A percentile compares a stretch with the other conserved stretches of the same genome.
Evolutionary conservation across 208 protist genomes (phyloP).

Genomic region (Tritrichomonas foetus): DNA sequence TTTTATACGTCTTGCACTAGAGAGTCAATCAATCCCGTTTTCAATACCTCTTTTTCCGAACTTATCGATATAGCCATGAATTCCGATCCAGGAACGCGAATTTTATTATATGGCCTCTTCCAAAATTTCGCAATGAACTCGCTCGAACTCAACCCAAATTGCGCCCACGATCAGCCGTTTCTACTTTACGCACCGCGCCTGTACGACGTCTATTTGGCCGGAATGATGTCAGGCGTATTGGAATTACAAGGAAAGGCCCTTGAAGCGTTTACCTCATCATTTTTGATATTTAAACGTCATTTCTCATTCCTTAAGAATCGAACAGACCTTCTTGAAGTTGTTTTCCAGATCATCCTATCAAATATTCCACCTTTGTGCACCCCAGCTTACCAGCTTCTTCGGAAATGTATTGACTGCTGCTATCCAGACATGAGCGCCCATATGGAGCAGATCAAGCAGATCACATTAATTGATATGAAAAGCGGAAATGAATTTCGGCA

Average conservation of each 20-base stretch:
- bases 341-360: neutral
- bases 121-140: neutral
- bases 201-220: neutral
- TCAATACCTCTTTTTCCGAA: neutral
- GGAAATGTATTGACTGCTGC: neutral
- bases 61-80: neutral
- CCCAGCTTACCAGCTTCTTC: neutral
- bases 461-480: neutral
- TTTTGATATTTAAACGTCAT: neutral
- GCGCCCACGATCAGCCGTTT: too few relatives aligned
- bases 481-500: neutral
- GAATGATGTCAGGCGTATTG: neutral
- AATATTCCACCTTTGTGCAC: too few relatives aligned
- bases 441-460: neutral
- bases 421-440: neutral
- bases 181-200: neutral
- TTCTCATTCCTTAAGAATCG: neutral
- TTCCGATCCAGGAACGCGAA: neutral
- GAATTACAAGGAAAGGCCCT: neutral
- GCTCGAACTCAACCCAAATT: neutral
- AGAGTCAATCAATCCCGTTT: neutral
- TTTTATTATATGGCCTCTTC: neutral
- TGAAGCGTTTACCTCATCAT: neutral
- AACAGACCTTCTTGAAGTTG: neutral
- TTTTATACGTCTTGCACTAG: neutral